A percentile compares a stretch with the other conserved stretches of the same genome.
Evolutionary conservation across 208 protist species (phyloP).

Genomic region (Crithidia brevicula): DNA sequence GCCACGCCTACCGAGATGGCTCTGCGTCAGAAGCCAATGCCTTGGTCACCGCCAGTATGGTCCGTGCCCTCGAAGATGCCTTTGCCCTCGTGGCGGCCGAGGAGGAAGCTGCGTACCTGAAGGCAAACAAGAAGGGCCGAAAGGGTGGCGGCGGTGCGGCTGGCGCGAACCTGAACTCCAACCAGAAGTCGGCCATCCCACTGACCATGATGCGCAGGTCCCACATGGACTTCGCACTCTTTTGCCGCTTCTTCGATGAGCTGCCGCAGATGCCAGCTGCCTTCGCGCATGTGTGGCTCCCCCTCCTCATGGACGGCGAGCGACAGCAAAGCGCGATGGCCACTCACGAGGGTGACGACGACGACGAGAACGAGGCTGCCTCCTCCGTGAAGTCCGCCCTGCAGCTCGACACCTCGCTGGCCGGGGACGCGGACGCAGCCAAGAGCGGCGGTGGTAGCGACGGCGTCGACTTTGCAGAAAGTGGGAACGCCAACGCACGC

Average conservation of each 20-base stretch:
- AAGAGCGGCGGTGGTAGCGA: no score
- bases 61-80: constrained; percentile 69
- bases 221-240: constrained; percentile 65
- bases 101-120: constrained; percentile 70
- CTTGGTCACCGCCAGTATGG: constrained; percentile 58
- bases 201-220: constrained; percentile 66
- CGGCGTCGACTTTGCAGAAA: no score
- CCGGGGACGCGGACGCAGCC: neutral
- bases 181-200: constrained; percentile 77
- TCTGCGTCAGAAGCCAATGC: constrained; percentile 28
- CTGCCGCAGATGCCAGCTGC: constrained; percentile 64
- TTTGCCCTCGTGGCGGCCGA: constrained; percentile 57
- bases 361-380: neutral
- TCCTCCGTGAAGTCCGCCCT: neutral
- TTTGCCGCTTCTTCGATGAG: constrained; percentile 74
- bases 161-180: constrained; percentile 35
- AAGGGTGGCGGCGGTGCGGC: constrained; percentile 40
- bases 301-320: constrained; percentile 35
- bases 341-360: neutral
- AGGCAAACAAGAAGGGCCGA: constrained; percentile 47
- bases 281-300: constrained; percentile 79
- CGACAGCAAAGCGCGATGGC: neutral
- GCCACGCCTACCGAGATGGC: constrained; percentile 26
- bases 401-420: neutral
- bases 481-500: neutral